These are phyloP conservation scores for Ophiostoma novo-ulmi DNA, from an alignment of 2,329 filamentous ascomycete genomes.

Conservation along the genomic window DNA sequence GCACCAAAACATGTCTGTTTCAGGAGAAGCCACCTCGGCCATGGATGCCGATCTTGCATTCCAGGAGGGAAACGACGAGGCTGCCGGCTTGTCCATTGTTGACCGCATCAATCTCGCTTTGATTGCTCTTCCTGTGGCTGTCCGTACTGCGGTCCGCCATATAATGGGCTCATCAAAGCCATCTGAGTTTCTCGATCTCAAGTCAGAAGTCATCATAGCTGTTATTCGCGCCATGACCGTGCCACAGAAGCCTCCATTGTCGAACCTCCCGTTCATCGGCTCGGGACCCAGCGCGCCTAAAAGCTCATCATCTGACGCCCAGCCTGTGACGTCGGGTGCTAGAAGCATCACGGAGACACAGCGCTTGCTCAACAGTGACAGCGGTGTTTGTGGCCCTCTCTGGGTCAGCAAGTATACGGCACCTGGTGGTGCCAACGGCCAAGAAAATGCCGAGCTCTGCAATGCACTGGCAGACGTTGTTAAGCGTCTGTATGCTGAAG, in stretches of 20 bases:
- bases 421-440: slow-evolving; percentile 48
- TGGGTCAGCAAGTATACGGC: slow-evolving; percentile 73
- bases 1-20: background rate
- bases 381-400: slow-evolving; percentile 68
- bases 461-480: slow-evolving; percentile 56
- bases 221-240: slow-evolving; percentile 59
- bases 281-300: background rate
- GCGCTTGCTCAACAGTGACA: slow-evolving; percentile 54
- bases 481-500: slow-evolving; percentile 33
- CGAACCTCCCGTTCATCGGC: slow-evolving; percentile 12
- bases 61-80: slow-evolving; percentile 8
- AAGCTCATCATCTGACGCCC: background rate
- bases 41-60: slow-evolving; percentile 9
- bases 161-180: slow-evolving; percentile 63
- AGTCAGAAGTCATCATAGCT: slow-evolving; percentile 65
- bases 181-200: slow-evolving; percentile 71
- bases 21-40: background rate
- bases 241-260: slow-evolving; percentile 13
- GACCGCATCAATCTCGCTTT: slow-evolving; percentile 17
- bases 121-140: slow-evolving; percentile 50
- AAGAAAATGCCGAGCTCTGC: slow-evolving; percentile 46
- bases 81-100: slow-evolving; percentile 40
- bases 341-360: slow-evolving; percentile 58
- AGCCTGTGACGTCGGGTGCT: slow-evolving; percentile 31
- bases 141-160: slow-evolving; percentile 59